Conservation (phyloP, 1,284 basidiomycete species). For the Cryptococcus amylolentus region DNA sequence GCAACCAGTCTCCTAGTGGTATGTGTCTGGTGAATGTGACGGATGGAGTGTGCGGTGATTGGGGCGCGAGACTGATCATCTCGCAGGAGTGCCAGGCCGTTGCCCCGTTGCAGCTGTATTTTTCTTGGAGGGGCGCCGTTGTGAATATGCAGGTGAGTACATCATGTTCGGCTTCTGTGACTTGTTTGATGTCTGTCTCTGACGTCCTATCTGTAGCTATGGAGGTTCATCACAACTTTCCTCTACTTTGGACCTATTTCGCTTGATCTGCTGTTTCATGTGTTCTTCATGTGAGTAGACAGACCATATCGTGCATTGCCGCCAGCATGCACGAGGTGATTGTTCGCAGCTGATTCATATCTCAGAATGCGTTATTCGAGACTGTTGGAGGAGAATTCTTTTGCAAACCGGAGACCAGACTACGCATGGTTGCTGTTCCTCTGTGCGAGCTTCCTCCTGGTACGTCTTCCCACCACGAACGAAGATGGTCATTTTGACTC, state of each 20-base stretch:
- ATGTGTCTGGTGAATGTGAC: conserved; percentile 33
- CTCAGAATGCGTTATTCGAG: conserved; percentile 91
- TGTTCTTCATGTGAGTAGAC: conserved; percentile 87
- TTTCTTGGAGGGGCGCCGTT: conserved; percentile 79
- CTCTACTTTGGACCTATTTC: conserved; percentile 92
- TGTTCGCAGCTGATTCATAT: not conserved
- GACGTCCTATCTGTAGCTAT: conserved; percentile 59
- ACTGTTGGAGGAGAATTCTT: conserved; percentile 93
- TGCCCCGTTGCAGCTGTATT: conserved; percentile 85
- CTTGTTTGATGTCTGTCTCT: not conserved
- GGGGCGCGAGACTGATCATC: not conserved
- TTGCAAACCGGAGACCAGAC: conserved; percentile 82
- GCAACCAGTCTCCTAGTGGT: conserved; percentile 79
- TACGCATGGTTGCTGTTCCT: conserved; percentile 88
- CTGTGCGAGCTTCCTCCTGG: conserved; percentile 75
- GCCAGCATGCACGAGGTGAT: no score
- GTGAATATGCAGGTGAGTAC: conserved; percentile 67
- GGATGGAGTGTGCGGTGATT: not conserved
- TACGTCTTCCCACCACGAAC: conserved; percentile 46
- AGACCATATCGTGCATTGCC: not conserved
- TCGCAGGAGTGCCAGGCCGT: conserved; percentile 83
- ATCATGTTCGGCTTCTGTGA: not conserved
- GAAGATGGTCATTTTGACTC: not conserved
- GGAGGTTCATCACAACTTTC: conserved; percentile 87
- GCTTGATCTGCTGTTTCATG: conserved; percentile 92